phyloP scores from a whole-genome alignment of 768 basidiomycete species.

The Podaxis carcinomalis region DNA sequence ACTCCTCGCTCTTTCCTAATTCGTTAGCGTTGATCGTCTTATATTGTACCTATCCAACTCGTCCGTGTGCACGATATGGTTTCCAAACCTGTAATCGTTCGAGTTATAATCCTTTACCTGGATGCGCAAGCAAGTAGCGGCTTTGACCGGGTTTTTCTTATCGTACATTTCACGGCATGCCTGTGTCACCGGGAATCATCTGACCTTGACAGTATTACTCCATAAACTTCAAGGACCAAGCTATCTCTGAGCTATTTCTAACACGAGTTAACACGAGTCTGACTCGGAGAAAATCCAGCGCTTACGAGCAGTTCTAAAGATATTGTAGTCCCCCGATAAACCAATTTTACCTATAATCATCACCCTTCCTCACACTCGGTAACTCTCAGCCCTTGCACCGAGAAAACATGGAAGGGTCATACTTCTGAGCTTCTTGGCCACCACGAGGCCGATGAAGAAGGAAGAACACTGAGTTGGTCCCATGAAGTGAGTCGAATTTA shows the following conservation, averaged over 20 bases:
- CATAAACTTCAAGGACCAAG: not conserved
- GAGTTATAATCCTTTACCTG: too few species aligned
- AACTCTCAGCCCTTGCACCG: not conserved
- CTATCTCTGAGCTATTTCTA: not conserved
- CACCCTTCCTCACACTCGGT: not conserved
- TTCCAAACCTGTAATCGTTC: not conserved
- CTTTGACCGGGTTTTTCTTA: too few species aligned
- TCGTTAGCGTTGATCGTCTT: not conserved
- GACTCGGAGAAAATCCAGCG: not conserved
- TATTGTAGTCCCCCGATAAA: not conserved
- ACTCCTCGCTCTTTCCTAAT: not conserved
- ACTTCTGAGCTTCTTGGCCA: not conserved
- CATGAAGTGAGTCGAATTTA: not conserved
- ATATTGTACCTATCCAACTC: not conserved
- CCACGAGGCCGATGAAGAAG: conserved; percentile 1
- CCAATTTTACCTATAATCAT: not conserved
- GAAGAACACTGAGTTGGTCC: not conserved
- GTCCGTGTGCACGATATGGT: not conserved
- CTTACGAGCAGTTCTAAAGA: not conserved
- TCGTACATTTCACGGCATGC: too few species aligned
- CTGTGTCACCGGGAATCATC: not conserved
- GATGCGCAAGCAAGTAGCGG: too few species aligned
- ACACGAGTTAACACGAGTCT: not conserved
- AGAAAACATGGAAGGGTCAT: not conserved
- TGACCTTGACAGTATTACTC: not conserved